Conservation (phyloP, 495 filamentous ascomycete species). For the Podospora pseudoanserina region DNA sequence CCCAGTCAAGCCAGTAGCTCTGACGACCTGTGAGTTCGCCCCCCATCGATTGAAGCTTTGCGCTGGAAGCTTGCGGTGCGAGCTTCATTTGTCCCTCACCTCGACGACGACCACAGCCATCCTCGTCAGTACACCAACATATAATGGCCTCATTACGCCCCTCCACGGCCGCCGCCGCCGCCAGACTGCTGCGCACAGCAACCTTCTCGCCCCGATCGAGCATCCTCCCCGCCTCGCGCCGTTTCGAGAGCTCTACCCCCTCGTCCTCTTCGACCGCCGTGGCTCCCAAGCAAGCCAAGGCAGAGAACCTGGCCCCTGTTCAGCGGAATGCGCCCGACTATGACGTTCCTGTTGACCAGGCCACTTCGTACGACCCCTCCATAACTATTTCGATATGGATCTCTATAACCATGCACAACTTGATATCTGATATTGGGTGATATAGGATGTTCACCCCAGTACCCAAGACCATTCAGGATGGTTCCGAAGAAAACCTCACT, state of each 20-base stretch:
- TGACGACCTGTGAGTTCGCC: conserved; percentile 5
- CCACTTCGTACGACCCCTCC: conserved; percentile 64
- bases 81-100: conserved; percentile 9
- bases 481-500: conserved; percentile 71
- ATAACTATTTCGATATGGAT: not conserved
- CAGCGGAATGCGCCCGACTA: conserved; percentile 73
- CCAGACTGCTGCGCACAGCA: conserved; percentile 42
- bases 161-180: conserved; percentile 35
- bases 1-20: not conserved
- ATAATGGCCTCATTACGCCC: conserved; percentile 45
- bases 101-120: conserved; percentile 19
- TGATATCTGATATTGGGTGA: not conserved
- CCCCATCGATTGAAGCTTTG: not conserved
- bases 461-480: conserved; percentile 82
- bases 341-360: conserved; percentile 69
- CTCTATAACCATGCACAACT: not conserved
- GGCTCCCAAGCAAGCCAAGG: conserved; percentile 25
- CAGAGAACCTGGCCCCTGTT: conserved; percentile 31
- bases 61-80: not conserved
- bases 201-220: conserved; percentile 33
- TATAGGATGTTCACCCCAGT: conserved; percentile 81
- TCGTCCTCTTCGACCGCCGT: conserved; percentile 27
- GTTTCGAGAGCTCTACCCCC: conserved; percentile 40
- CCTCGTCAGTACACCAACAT: conserved; percentile 8
- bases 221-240: conserved; percentile 41